Base-by-base conservation (phyloP, 306 rosid genomes). In the Alnus rubra region DNA sequence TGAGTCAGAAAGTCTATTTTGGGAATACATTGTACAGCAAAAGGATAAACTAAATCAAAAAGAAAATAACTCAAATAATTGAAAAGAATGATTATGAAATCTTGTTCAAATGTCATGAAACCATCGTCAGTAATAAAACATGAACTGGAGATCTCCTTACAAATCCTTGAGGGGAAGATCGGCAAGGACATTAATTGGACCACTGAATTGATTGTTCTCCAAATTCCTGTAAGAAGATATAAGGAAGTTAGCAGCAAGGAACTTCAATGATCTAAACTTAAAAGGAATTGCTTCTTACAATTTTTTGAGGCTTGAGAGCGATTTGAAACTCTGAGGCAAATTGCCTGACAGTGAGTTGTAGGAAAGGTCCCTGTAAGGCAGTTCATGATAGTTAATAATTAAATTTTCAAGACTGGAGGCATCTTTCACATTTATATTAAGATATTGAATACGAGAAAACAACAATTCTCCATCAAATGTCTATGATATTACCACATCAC, bases 271-370 rank as follows among this genome's bases (percentile, higher is more conserved):
- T 28, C 14, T n/a, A 44, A 65, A 47, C 2, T 54, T 63, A 39
- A 31, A 30, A 4, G 15, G 63, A 39, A 44, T 71, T 30, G 48
- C 49, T 83, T 75, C 94, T 91, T 86, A 94, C 98, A 94, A 84
- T 75, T 80, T 85, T 54, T 49, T 81, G 84, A 94, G 97, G 86
- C 86, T 86, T 54, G 83, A 83, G 75, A 88, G 90, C 23, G 93
- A 87, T 83, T 79, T 82, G 30, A 94, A 81, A 89, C 93, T 92
- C 84, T 80, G 97, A 78, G 98, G 98, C 80, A 94, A 87, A 76
- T 84, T 76, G 45, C 93, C 98, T 33, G 97, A 92, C 54, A 94
- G 64, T 75, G 92, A 84, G 80, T 94, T 94, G 88, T 11, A 78
- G 4, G 98, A 94, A 16, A 94, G 82, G 87, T 94, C 97, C 89